phyloP scores from a whole-genome alignment of 441 rosid genomes.

The Euphorbia schlechtendalii region DNA sequence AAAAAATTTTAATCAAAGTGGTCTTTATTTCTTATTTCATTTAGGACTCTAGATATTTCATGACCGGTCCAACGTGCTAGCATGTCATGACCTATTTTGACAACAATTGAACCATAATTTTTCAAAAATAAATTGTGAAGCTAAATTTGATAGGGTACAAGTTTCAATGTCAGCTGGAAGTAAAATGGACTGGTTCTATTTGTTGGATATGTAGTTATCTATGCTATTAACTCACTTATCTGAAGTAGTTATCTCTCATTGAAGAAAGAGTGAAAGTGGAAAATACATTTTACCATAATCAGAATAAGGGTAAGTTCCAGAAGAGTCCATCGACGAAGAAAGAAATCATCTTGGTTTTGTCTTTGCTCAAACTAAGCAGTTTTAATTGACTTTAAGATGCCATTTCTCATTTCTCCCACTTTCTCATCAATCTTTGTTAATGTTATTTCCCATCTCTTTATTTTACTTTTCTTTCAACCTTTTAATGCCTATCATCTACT shows the following conservation, averaged over 20 bases:
- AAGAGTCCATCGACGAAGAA: slow-evolving; percentile 33
- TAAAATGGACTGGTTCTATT: slow-evolving; percentile 36
- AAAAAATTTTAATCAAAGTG: no score
- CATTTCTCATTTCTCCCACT: slow-evolving; percentile 14
- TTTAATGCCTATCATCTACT: slow-evolving; percentile 21
- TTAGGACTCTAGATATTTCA: no score
- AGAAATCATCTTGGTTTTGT: slow-evolving; percentile 69
- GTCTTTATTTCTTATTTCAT: no score
- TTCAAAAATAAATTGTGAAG: no score
- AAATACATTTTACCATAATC: slow-evolving; percentile 33
- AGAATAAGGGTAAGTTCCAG: slow-evolving; percentile 14
- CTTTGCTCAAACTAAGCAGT: slow-evolving; percentile 35
- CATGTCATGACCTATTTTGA: no score
- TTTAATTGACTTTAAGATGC: slow-evolving; percentile 30
- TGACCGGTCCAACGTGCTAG: no score
- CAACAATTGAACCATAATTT: no score
- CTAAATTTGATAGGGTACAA: slow-evolving; percentile 21
- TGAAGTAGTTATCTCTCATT: slow-evolving; percentile 15
- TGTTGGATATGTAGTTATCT: slow-evolving; percentile 80
- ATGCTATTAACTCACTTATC: slow-evolving; percentile 35
- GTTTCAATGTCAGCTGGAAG: slow-evolving; percentile 31
- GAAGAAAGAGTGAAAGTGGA: slow-evolving; percentile 58
- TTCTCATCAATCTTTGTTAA: slow-evolving; percentile 25
- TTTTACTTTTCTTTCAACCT: not conserved
- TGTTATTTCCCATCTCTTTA: not conserved